Evolutionary conservation across 176 grass and related monocot genomes (phyloP).

Genomic region (Dendrocalamus sinicus): DNA sequence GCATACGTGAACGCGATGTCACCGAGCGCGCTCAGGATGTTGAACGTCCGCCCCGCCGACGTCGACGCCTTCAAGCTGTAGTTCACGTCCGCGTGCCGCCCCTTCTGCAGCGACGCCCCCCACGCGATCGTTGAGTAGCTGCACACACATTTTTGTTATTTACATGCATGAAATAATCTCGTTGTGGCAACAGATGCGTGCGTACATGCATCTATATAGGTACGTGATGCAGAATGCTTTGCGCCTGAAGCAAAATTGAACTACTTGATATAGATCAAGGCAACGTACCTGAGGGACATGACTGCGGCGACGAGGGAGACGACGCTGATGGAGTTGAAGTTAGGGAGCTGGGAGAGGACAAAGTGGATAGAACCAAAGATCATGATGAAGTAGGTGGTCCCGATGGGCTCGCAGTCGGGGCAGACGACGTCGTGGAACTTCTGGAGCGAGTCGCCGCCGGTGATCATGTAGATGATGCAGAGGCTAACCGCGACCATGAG

Average conservation of each 20-base stretch:
- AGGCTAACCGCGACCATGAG: slow-evolving; percentile 67
- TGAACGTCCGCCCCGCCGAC: slow-evolving; percentile 28
- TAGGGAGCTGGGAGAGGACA: slow-evolving; percentile 60
- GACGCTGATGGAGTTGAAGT: slow-evolving; percentile 67
- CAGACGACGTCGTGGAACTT: slow-evolving; percentile 51
- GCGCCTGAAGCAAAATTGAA: not conserved
- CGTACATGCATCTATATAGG: too few species aligned
- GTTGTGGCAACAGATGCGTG: not conserved
- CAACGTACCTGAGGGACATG: slow-evolving; percentile 64
- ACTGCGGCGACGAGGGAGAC: slow-evolving; percentile 67
- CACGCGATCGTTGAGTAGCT: slow-evolving; percentile 77
- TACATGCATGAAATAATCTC: not conserved
- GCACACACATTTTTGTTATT: not conserved
- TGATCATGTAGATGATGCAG: slow-evolving; percentile 81
- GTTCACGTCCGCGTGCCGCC: slow-evolving; percentile 34
- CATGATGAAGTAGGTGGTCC: slow-evolving; percentile 55
- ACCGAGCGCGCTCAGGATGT: slow-evolving; percentile 56
- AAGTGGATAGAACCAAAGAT: slow-evolving; percentile 58
- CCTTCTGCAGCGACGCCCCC: slow-evolving; percentile 50
- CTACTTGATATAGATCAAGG: not conserved
- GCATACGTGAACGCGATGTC: slow-evolving; percentile 73
- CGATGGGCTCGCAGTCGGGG: slow-evolving; percentile 7
- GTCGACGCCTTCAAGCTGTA: slow-evolving; percentile 47
- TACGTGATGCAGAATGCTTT: too few species aligned
- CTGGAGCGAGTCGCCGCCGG: slow-evolving; percentile 67